Base-by-base conservation (phyloP, 805 yeast genomes). In the Candida michaelii region DNA sequence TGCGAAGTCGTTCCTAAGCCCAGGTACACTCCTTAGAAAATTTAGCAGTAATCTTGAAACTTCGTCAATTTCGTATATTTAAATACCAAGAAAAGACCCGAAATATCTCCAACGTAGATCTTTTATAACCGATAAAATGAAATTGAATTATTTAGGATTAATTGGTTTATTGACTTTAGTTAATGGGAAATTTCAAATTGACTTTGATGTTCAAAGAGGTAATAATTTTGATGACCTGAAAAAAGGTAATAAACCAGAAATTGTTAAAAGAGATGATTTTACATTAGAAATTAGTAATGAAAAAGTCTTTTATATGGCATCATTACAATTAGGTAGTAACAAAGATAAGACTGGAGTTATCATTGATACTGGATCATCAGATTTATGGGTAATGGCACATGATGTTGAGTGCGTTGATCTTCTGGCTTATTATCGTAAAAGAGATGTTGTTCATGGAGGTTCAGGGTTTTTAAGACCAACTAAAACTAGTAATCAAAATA, bases 301-400 rank as follows among this genome's bases (percentile, higher is more conserved):
- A 33, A 48, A 53, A 27, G 62, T 65, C 1, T 65, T 60, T 44
- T 65, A 65, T 45, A 41, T 60, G 54, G 53, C 60, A 3, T 43
- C 49, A 10, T 45, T 65, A 33, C 36, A 49, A 27, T 46, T 65
- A 11, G 73, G 73, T 10, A 58, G 65, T 9, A 49, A 57, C 33
- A 38, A 47, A 32, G 61, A 66, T 17, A 35, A 49, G 24, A 56
- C 55, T 11, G 52, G 56, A 9, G 69, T 66, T 2, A 54, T 65
- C 47, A 60, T 69, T 9, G 73, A 68, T 49, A 69, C 73, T 19
- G 74, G 73, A 3, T 65, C 73, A 5, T 63, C 71, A 9, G 74
- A 69, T 48, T 56, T 69, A 42, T 69, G 74, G 74, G 56, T 69
- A 25, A 65, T 65, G 67, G 48, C 66, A 16, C 55, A 52, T 33